Base-by-base conservation (phyloP, 441 rosid species). In the Populus hybrid region DNA sequence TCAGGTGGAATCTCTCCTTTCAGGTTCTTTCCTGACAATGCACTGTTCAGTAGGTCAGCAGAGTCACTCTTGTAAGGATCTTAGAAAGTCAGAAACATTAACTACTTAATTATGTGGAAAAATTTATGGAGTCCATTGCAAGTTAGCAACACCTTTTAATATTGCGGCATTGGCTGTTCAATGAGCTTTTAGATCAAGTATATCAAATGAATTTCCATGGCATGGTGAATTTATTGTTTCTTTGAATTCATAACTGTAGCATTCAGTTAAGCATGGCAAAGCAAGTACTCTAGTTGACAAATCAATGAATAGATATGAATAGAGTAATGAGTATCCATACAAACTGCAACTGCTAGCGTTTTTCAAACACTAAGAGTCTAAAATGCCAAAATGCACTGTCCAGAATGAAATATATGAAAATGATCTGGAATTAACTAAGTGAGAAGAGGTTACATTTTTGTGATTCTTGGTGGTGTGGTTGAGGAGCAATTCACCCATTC, bases 401-500 rank as follows among this genome's bases (percentile, higher is more conserved):
- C 6, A 11, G 20, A 8, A 11, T 18, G 56, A 65, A 68, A 76
- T 65, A 16, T 50, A 53, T 5, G 73, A 67, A 80, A 45, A n/a
- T n/a, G n/a, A n/a, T 42, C 31, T 66, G 21, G 38, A 42, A 56
- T 64, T 31, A 56, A 70, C 70, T 56, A 61, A 42, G 50, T 23
- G 59, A 74, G 36, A 70, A 59, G 64, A 84, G 75, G 73, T 89
- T 90, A 95, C 99, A 95, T 89, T 84, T 94, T 92, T 73, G 93
- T 89, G 81, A 95, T 84, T 88, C 98, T 90, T 76, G 98, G 95
- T 42, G 95, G 91, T 35, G 85, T 64, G 20, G 89, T 86, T 76
- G 84, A 80, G 87, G 90, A 84, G 76, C 99, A 95, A 78, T 78
- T 84, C 81, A 95, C 85, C 99, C 98, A 91, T 14, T 88, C 90